phyloP scores from a whole-genome alignment of 345 rosid species.

The Raphanus raphanistrum region DNA sequence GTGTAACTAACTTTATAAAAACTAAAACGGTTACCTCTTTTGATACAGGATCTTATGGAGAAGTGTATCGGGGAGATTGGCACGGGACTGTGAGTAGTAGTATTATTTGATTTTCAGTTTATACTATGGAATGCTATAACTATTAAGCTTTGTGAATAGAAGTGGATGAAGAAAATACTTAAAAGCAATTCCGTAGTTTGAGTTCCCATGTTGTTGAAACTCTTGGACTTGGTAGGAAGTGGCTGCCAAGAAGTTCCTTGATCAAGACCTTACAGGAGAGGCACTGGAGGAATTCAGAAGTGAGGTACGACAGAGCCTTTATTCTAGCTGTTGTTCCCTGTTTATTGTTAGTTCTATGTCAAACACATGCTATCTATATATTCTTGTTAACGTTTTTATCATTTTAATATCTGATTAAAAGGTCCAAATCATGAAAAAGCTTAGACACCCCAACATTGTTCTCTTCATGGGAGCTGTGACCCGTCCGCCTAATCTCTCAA shows the following conservation, averaged over 20 bases:
- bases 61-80: slow-evolving; percentile 98
- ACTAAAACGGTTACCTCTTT: slow-evolving; percentile 26
- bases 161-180: slow-evolving; percentile 19
- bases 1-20: slow-evolving; percentile 13
- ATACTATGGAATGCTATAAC: neutral
- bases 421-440: slow-evolving; percentile 79
- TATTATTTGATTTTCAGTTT: slow-evolving; percentile 8
- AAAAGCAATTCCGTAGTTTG: slow-evolving; percentile 16
- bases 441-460: slow-evolving; percentile 96
- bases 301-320: slow-evolving; percentile 57
- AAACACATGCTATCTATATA: neutral
- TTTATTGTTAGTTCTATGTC: slow-evolving; percentile 8
- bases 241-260: slow-evolving; percentile 93
- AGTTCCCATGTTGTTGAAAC: slow-evolving; percentile 30
- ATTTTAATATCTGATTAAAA: slow-evolving; percentile 29
- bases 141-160: slow-evolving; percentile 4
- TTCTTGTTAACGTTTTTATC: neutral
- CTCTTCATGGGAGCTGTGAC: slow-evolving; percentile 99
- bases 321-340: neutral
- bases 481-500: slow-evolving; percentile 91
- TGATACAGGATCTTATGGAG: slow-evolving; percentile 92
- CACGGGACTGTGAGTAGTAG: slow-evolving; percentile 85
- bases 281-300: slow-evolving; percentile 86
- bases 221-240: slow-evolving; percentile 65
- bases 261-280: slow-evolving; percentile 80